Evolutionary conservation across 768 basidiomycete genomes (phyloP).

Genomic region (Gyrodon lividus): DNA sequence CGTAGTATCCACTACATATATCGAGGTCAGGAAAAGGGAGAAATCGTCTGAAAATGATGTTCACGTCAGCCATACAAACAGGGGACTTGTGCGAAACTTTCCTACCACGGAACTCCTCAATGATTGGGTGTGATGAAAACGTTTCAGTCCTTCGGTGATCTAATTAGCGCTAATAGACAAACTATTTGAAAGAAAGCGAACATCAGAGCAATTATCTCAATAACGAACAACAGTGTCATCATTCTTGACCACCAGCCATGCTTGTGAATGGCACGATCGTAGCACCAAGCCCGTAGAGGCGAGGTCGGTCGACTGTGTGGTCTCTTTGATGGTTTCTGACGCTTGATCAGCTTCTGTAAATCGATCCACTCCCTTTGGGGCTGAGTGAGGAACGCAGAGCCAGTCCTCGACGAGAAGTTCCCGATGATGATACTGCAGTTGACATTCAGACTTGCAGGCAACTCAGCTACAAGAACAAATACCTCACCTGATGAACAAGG

Average conservation of each 20-base stretch:
- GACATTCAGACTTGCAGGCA: constrained; percentile 11
- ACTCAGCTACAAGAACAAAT: neutral
- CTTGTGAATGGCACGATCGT: constrained; percentile 85
- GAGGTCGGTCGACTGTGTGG: constrained; percentile 61
- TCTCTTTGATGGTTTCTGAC: constrained; percentile 82
- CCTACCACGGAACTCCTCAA: constrained; percentile 63
- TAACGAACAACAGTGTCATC: constrained; percentile 75
- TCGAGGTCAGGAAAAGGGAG: constrained; percentile 68
- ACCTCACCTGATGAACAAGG: constrained; percentile 83
- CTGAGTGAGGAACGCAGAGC: constrained; percentile 80
- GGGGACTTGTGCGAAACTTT: neutral
- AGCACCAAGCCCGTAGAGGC: constrained; percentile 78
- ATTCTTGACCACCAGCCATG: constrained; percentile 88
- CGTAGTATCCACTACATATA: constrained; percentile 75
- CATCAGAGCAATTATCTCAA: constrained; percentile 86
- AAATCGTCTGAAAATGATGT: constrained; percentile 56
- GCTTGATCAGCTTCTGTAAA: constrained; percentile 80
- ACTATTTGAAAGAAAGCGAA: constrained; percentile 36
- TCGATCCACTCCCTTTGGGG: constrained; percentile 95
- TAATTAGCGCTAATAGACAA: neutral
- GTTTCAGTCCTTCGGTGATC: constrained; percentile 68
- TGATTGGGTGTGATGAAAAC: constrained; percentile 49
- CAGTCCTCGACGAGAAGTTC: constrained; percentile 86
- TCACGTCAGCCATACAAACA: constrained; percentile 10
- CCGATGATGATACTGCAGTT: constrained; percentile 85